A percentile compares a stretch with the other conserved stretches of the same genome.
These are phyloP conservation scores for Thraustotheca clavata DNA, from an alignment of 352 stramenopile species.

Conservation along the genomic window DNA sequence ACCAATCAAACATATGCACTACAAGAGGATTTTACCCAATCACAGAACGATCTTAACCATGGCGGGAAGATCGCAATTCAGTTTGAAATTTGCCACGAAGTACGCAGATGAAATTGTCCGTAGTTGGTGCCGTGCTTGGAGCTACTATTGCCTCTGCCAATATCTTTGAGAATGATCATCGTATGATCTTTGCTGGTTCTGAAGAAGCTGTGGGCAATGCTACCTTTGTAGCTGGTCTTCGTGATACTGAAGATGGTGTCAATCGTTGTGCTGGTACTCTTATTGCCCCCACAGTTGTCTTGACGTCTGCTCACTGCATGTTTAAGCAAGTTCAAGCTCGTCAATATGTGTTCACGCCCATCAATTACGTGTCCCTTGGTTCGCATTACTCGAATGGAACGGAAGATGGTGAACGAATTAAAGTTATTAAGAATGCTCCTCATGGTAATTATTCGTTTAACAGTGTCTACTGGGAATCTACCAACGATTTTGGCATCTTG, in stretches of 20 bases:
- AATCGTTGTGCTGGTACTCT: not conserved
- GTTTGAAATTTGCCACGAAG: too few relatives aligned
- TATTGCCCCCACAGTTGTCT: not conserved
- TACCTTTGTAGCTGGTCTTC: conserved; percentile 1
- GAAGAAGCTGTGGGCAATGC: not conserved
- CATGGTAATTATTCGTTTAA: conserved; percentile 6
- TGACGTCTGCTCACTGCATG: conserved; percentile 13
- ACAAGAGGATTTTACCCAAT: too few relatives aligned
- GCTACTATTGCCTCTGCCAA: not conserved
- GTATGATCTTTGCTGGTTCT: conserved; percentile 5
- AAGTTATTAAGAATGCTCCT: not conserved
- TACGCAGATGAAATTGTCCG: too few relatives aligned
- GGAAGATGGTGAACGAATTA: not conserved
- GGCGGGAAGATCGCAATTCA: too few relatives aligned
- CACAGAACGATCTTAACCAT: too few relatives aligned
- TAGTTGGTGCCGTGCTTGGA: not conserved
- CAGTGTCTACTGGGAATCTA: not conserved
- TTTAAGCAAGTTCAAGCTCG: not conserved
- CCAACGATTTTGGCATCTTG: not conserved
- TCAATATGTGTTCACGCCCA: not conserved
- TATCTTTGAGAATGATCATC: not conserved
- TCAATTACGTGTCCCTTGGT: conserved; percentile 2
- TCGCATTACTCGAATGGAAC: not conserved
- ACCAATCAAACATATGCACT: too few relatives aligned
- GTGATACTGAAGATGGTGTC: not conserved